phyloP scores from a whole-genome alignment of 2,329 filamentous ascomycete species.

The Aphanoascus verrucosus region DNA sequence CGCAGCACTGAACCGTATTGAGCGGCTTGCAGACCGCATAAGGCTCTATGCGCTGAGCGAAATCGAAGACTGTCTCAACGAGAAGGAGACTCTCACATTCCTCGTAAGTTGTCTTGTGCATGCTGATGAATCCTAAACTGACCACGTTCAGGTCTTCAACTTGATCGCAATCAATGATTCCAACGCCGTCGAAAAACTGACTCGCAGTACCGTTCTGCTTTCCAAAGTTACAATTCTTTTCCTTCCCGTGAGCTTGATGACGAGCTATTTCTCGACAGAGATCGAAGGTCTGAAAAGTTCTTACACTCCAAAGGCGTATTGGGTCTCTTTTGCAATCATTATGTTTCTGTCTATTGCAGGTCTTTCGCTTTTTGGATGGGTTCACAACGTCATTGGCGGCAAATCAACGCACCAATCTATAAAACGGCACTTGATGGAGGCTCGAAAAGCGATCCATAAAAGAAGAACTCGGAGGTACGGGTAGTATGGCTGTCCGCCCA shows the following conservation, averaged over 20 bases:
- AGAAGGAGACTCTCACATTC: conserved; percentile 59
- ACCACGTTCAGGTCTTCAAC: conserved; percentile 55
- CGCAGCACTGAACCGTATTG: conserved; percentile 48
- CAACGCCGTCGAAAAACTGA: conserved; percentile 59
- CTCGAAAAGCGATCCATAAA: conserved; percentile 17
- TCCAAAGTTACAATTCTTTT: conserved; percentile 68
- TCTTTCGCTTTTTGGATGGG: conserved; percentile 47
- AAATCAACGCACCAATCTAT: conserved; percentile 42
- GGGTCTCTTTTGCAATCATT: conserved; percentile 56
- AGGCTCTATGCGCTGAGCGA: conserved; percentile 52
- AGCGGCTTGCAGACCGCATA: conserved; percentile 50
- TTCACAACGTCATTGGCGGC: conserved; percentile 49
- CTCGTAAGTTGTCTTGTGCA: conserved; percentile 39
- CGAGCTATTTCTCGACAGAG: conserved; percentile 60
- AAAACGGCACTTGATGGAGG: conserved; percentile 27
- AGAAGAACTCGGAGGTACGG: neutral
- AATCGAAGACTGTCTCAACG: conserved; percentile 53
- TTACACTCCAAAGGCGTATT: conserved; percentile 56
- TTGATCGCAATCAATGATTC: conserved; percentile 67
- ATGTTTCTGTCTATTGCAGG: conserved; percentile 49
- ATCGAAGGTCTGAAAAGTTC: conserved; percentile 45
- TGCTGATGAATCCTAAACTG: neutral
- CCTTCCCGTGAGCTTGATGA: conserved; percentile 64
- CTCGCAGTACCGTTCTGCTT: conserved; percentile 59
- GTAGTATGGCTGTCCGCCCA: too few species aligned